Evolutionary conservation across 371 early-diverging fungal species (phyloP), one percentile per base, ranked within the genome.

Genomic region (Catenaria anguillulae): DNA sequence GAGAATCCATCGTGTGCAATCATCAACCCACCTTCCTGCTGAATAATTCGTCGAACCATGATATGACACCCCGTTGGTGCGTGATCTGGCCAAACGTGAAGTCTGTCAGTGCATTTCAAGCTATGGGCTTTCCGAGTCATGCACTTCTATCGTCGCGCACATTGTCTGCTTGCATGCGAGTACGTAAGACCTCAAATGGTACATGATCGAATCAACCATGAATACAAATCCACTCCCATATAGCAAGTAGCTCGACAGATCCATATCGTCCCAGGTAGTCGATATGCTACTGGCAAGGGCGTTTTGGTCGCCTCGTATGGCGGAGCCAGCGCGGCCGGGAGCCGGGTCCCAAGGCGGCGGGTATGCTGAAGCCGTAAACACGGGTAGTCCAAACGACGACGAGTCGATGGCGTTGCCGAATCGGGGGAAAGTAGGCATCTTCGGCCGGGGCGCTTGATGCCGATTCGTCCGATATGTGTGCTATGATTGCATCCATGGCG

Each of bases 101-200:
- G n/a, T 10, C 10, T 10, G 37, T 56, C 24, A n/a, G 56, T 24
- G 4, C 1, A 8, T 24, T 21, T 8, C n/a, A 10, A 24, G 19
- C n/a, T 1, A 10, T 10, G 10, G 4, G 26, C n/a, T 17, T 8
- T 19, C n/a, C n/a, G n/a, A n/a, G n/a, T n/a, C n/a, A n/a, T n/a
- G n/a, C n/a, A n/a, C n/a, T n/a, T n/a, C n/a, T n/a, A n/a, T n/a
- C n/a, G n/a, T n/a, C 21, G 23, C 56, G 24, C 24, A 58, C 58
- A 4, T 21, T 36, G 24, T 58, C 58, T 34, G 58, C 58, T 31
- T 58, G 58, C 58, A 58, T 58, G 2, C 36, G n/a, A 10, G 58
- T 58, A 1, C 43, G 36, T 31, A 58, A 21, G 10, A 35, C 36
- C 31, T 58, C 58, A 2, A 58, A 58, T 31, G 58, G 58, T 58